Conservation (phyloP, 2,329 filamentous ascomycete genomes). For the Ilyonectria mors-panacis region DNA sequence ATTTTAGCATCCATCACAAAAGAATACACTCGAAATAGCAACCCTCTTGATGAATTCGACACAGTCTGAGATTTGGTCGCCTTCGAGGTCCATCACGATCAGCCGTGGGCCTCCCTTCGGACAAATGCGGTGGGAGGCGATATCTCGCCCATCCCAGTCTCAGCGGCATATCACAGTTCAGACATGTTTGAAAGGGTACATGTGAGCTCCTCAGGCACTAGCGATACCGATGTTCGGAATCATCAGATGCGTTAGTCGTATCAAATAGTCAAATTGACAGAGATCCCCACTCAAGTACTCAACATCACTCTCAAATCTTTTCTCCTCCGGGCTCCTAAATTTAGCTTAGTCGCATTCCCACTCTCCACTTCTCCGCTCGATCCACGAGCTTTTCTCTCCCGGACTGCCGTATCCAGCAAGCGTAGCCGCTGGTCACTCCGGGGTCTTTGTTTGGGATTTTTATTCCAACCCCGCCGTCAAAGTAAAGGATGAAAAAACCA, state of each 20-base stretch:
- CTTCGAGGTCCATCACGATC: constrained; percentile 5
- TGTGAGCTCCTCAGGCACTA: neutral
- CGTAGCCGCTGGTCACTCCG: neutral
- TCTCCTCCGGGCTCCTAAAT: neutral
- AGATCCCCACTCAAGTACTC: neutral
- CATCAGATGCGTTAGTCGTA: neutral
- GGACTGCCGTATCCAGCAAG: neutral
- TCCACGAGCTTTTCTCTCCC: neutral
- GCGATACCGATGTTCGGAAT: neutral
- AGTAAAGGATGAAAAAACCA: neutral
- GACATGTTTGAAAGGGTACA: neutral
- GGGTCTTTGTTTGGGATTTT: neutral
- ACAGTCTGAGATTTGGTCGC: constrained; percentile 14
- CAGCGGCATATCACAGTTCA: neutral
- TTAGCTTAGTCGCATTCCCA: neutral
- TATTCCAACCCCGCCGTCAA: neutral
- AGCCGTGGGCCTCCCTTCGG: constrained; percentile 9
- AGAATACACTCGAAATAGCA: neutral
- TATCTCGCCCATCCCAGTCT: constrained; percentile 5
- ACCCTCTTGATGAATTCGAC: constrained; percentile 4
- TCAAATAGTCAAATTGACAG: neutral
- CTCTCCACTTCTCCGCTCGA: neutral
- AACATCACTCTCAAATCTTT: neutral
- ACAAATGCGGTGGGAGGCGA: neutral
- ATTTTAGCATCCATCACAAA: neutral